Percentiles rank a stretch among this genome's conserved stretches.
Evolutionary conservation across 129 eudicot species (phyloP).

Genomic region (Kitagawia praeruptora): DNA sequence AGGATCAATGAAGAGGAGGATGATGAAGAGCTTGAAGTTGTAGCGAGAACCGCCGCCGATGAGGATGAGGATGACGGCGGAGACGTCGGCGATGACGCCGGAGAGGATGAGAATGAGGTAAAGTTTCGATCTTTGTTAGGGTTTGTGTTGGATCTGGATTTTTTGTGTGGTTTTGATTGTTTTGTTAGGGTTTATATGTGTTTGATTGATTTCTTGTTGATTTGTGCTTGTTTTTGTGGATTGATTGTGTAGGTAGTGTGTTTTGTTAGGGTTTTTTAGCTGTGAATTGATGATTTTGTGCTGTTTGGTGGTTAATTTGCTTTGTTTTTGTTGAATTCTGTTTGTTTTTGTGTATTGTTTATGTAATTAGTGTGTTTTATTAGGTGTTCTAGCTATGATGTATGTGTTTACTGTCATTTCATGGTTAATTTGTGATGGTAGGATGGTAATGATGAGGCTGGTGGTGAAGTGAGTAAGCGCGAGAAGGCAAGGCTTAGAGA

Average conservation of each 20-base stretch:
- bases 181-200: background rate
- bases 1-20: constrained; percentile 37
- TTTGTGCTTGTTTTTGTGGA: constrained; percentile 5
- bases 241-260: background rate
- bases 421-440: constrained; percentile 7
- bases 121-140: background rate
- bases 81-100: constrained; percentile 32
- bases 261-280: background rate
- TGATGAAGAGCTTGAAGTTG: constrained; percentile 93
- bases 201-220: background rate
- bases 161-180: background rate
- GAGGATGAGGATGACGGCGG: constrained; percentile 47
- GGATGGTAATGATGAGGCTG: constrained; percentile 45
- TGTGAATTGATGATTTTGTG: background rate
- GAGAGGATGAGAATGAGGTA: constrained; percentile 55
- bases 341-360: constrained; percentile 11
- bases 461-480: constrained; percentile 53
- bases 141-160: background rate
- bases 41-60: constrained; percentile 69
- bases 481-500: constrained; percentile 69
- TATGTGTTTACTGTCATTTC: background rate
- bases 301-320: background rate
- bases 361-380: background rate
- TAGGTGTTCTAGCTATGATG: background rate
- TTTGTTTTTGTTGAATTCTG: background rate